Evolutionary conservation across 169 alveolate species (phyloP).

Genomic region (Plasmodium gallinaceum): DNA sequence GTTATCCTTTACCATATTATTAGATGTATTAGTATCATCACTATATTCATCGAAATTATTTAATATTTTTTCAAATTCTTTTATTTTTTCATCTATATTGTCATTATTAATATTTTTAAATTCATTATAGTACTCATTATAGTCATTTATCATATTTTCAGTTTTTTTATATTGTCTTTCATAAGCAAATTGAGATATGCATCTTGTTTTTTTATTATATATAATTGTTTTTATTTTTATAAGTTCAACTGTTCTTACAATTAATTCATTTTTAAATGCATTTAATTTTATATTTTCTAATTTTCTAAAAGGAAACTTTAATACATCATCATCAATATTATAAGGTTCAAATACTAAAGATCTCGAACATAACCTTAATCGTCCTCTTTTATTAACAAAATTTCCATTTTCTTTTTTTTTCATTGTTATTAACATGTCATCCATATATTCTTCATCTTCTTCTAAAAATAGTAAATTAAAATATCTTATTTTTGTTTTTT

Average conservation of each 20-base stretch:
- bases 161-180: constrained; percentile 27
- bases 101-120: constrained; percentile 26
- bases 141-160: constrained; percentile 2
- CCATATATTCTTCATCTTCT: constrained; percentile 87
- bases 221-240: constrained; percentile 81
- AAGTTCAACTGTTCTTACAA: constrained; percentile 79
- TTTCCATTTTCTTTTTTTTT: not conserved
- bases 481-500: constrained; percentile 69
- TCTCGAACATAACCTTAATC: constrained; percentile 88
- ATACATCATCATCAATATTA: constrained; percentile 79
- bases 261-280: constrained; percentile 56
- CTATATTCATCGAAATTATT: constrained; percentile 27
- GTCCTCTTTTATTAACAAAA: constrained; percentile 79
- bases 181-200: constrained; percentile 79
- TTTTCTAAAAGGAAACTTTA: constrained; percentile 82
- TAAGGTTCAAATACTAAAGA: constrained; percentile 89
- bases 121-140: constrained; percentile 38
- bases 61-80: constrained; percentile 21
- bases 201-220: constrained; percentile 83
- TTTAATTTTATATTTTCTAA: constrained; percentile 50
- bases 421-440: constrained; percentile 77
- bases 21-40: not conserved
- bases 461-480: constrained; percentile 86
- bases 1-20: not conserved
- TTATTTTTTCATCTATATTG: constrained; percentile 48